A percentile compares a stretch with the other conserved stretches of the same genome.
Conservation (phyloP, 805 yeast species). For the Candida succiphila region DNA sequence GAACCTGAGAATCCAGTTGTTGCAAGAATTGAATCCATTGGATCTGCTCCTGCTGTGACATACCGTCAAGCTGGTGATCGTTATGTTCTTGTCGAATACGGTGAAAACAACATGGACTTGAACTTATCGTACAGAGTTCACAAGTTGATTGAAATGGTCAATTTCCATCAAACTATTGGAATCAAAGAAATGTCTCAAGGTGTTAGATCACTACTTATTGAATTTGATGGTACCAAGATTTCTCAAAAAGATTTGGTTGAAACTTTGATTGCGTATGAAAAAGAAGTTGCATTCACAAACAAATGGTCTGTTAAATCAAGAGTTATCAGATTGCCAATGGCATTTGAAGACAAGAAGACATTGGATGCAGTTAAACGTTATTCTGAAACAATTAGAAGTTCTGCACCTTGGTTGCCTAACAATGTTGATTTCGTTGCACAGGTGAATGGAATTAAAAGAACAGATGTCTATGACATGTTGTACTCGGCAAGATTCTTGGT, state of each 20-base stretch:
- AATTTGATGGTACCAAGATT: conserved; percentile 57
- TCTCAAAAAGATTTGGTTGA: conserved; percentile 54
- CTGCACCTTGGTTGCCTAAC: conserved; percentile 97
- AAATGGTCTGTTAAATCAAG: conserved; percentile 85
- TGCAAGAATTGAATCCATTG: conserved; percentile 34
- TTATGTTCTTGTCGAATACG: conserved; percentile 85
- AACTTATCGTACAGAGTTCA: conserved; percentile 80
- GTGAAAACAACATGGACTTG: conserved; percentile 79
- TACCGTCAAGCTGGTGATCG: conserved; percentile 98
- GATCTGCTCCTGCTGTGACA: conserved; percentile 58
- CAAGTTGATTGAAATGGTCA: conserved; percentile 67
- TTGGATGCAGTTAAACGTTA: conserved; percentile 85
- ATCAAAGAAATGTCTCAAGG: conserved; percentile 96
- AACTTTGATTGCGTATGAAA: conserved; percentile 64
- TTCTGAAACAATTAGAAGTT: conserved; percentile 83
- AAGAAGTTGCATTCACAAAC: conserved; percentile 60
- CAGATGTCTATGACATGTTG: conserved; percentile 72
- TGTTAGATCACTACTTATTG: conserved; percentile 88
- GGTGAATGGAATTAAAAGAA: conserved; percentile 72
- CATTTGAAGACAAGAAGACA: conserved; percentile 88
- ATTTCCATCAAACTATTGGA: conserved; percentile 57
- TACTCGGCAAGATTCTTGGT: conserved; percentile 88
- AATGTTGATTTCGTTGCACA: conserved; percentile 91
- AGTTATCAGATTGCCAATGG: conserved; percentile 83
- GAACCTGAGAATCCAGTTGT: conserved; percentile 65